Evolutionary conservation across 1,284 basidiomycete species (phyloP), one percentile per base, ranked within the genome.

Genomic region (Puccinia triticina): DNA sequence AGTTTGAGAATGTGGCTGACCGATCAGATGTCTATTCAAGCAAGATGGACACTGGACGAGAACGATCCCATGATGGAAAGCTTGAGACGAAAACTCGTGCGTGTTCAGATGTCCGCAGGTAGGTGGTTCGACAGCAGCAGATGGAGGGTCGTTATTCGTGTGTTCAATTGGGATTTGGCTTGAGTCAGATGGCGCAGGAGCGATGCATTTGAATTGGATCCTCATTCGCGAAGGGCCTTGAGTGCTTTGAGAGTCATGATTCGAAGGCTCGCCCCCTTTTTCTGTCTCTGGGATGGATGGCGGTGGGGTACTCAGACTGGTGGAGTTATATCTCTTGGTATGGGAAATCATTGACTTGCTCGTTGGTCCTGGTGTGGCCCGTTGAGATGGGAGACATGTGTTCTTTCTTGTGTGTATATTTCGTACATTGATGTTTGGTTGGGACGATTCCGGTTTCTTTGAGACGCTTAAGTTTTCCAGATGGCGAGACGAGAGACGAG

Each of bases 1-100:
- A 59, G n/a, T n/a, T n/a, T n/a, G 12, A 55, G 43, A 75, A 23
- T 23, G 18, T 21, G 43, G 82, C 57, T 83, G 82, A 85, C 83
- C 84, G 59, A 82, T 83, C 34, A 87, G 90, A 83, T 86, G 94
- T 92, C 95, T 88, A 86, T 94, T 95, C 85, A 93, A 91, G 88
- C 96, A 98, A 23, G 91, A 91, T 0, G 96, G 95, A 88, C 96
- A 98, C 86, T 96, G 91, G 0, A 98, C 91, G 46, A 99, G 89
- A 0, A 98, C 96, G 79, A 98, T 93, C 0, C 96, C 96, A 71
- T 90, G 91, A 85, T 92, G 90, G 87, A 98, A 99, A 40, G 93
- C 91, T 50, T 91, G 90, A 86, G 92, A 93, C 14, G 93, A 90
- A 86, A 98, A 98, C 84, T 94, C 91, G 85, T 98, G 96, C 14